Evolutionary conservation across 768 basidiomycete genomes (phyloP).

Genomic region (Mycena haematopus): DNA sequence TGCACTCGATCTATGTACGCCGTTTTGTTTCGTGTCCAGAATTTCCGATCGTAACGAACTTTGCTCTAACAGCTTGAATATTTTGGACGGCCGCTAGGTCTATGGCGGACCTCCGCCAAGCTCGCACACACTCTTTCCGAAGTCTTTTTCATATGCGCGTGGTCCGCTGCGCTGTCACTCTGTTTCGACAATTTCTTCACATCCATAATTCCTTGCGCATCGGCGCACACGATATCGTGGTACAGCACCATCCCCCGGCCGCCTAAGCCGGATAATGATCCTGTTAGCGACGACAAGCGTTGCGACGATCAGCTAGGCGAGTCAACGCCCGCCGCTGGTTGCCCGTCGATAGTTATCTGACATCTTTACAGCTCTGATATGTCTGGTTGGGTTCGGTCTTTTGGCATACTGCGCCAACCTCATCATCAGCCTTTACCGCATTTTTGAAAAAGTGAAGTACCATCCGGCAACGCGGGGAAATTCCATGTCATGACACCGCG

Average conservation of each 20-base stretch:
- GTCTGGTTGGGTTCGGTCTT: constrained; percentile 78
- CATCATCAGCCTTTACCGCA: constrained; percentile 83
- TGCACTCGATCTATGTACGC: constrained; percentile 82
- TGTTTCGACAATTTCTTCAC: constrained; percentile 94
- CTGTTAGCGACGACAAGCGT: constrained; percentile 59
- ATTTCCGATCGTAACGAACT: constrained; percentile 5
- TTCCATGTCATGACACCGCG: constrained; percentile 21
- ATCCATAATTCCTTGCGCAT: constrained; percentile 78
- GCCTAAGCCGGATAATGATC: constrained; percentile 50
- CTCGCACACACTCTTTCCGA: constrained; percentile 87
- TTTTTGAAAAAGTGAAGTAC: constrained; percentile 90
- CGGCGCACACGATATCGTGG: constrained; percentile 67
- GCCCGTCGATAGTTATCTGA: constrained; percentile 10
- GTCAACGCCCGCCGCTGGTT: neutral
- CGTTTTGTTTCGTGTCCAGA: neutral
- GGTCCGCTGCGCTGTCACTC: constrained; percentile 88
- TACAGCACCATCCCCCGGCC: constrained; percentile 73
- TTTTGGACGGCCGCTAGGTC: constrained; percentile 89
- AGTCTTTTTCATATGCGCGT: constrained; percentile 91
- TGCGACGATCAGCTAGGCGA: constrained; percentile 71
- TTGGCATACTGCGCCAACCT: constrained; percentile 85
- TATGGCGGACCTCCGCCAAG: constrained; percentile 90
- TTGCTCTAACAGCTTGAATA: constrained; percentile 75
- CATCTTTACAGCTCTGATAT: constrained; percentile 61
- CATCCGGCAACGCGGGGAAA: constrained; percentile 46